phyloP scores from a whole-genome alignment of 805 yeast genomes.

The Ogataea degrootiae region DNA sequence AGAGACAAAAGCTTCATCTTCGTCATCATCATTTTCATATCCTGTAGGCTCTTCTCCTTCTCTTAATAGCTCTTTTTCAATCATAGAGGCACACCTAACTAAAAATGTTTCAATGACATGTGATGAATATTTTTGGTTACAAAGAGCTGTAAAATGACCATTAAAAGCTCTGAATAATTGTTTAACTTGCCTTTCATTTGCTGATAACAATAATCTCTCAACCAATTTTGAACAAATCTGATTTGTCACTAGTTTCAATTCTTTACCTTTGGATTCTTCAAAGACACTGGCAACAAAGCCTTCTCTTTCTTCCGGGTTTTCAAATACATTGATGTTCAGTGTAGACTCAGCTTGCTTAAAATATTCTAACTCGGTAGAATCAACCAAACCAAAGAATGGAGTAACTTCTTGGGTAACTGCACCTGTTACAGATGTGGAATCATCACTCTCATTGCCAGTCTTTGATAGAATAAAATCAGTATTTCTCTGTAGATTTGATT shows the following conservation, averaged over 20 bases:
- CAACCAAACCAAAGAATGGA: conserved; percentile 82
- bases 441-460: not conserved
- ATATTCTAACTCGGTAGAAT: conserved; percentile 79
- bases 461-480: not conserved
- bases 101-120: conserved; percentile 88
- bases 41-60: conserved; percentile 32
- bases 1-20: conserved; percentile 39
- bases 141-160: conserved; percentile 70
- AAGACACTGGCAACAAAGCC: conserved; percentile 74
- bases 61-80: conserved; percentile 65
- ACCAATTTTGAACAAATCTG: conserved; percentile 91
- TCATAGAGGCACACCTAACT: conserved; percentile 65
- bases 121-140: conserved; percentile 87
- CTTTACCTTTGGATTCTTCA: conserved; percentile 85
- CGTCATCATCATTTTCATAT: conserved; percentile 31
- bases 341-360: conserved; percentile 91
- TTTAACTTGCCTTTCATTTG: conserved; percentile 62
- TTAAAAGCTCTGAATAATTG: conserved; percentile 59
- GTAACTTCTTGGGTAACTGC: conserved; percentile 15
- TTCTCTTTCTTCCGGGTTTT: conserved; percentile 60
- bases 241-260: conserved; percentile 85
- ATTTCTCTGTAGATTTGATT: not conserved
- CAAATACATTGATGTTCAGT: conserved; percentile 74
- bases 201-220: conserved; percentile 74
- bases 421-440: not conserved